phyloP scores from a whole-genome alignment of 2,329 filamentous ascomycete species.

The Diaporthe ampelina region DNA sequence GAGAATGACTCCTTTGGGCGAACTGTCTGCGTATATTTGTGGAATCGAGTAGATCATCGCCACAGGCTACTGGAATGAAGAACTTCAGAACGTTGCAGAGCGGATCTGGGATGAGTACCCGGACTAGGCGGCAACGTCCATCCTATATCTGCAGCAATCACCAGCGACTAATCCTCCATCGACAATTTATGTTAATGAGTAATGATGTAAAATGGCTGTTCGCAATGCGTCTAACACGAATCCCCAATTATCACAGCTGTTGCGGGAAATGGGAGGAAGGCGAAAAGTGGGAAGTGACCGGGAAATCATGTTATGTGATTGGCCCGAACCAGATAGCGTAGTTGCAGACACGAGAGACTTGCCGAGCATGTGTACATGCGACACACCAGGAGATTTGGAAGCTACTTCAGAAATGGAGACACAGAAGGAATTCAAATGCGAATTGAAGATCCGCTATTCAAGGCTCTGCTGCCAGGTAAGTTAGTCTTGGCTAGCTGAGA shows the following conservation, averaged over 20 bases:
- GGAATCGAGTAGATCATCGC: background rate
- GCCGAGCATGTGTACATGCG: background rate
- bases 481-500: no score
- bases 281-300: slow-evolving; percentile 20
- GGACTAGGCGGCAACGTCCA: background rate
- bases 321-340: background rate
- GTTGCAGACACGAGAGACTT: background rate
- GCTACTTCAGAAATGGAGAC: background rate
- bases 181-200: fast-evolving
- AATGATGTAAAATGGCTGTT: background rate
- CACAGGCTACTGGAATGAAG: background rate
- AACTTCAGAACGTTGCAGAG: no score
- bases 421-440: background rate
- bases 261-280: background rate
- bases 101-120: background rate
- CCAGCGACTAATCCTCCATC: background rate
- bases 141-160: background rate
- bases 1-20: background rate
- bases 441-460: no score
- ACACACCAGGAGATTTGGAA: background rate
- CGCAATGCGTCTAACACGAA: background rate
- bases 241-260: background rate
- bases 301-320: slow-evolving; percentile 20
- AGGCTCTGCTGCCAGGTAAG: no score
- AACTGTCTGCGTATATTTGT: no score